Evolutionary conservation across 2,329 filamentous ascomycete genomes (phyloP), one percentile per base, ranked within the genome.

Genomic region (Aspergillus intermedius): DNA sequence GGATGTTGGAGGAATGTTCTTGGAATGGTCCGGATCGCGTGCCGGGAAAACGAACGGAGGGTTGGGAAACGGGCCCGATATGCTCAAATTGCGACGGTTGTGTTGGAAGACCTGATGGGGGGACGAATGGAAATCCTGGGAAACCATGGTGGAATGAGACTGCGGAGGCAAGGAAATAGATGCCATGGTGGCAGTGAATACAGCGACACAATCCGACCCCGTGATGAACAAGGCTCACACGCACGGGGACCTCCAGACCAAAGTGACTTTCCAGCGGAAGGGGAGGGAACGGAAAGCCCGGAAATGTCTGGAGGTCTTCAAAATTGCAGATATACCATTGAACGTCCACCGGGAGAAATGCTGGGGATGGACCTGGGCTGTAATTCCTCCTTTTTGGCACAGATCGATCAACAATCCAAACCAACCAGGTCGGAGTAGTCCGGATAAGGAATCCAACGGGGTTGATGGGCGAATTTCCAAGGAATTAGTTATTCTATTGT

Each of bases 11-110:
- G 72, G 69, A 35, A 50, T 49, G 8, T 47, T 45, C 10, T 52
- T 37, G 45, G 50, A 19, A 25, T 49, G 48, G 5, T 77, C 71
- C 1, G 76, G 64, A 6, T 75, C 68, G 42, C 60, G 58, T 21
- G 60, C 71, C 67, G 83, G 84, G 57, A 86, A 86, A 49, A 82
- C 75, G 59, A 86, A 86, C 5, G 77, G 77, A 25, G 83, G 82
- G 46, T 86, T 86, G 42, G 82, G 81, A 41, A 66, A 54, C 12
- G 65, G 65, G 37, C 59, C 43, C 40, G 61, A 59, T 61, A 65
- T 63, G 41, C 52, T 57, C 47, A 60, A 35, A 40, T 59, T 56
- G 45, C 60, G 60, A 53, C 60, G 59, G 50, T 46, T 57, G 47
- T 58, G 53, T 42, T 45, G 39, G 30, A 52, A 48, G n/a, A 63